phyloP scores from a whole-genome alignment of 2,329 filamentous ascomycete genomes.

The Aspergillus chevalieri region DNA sequence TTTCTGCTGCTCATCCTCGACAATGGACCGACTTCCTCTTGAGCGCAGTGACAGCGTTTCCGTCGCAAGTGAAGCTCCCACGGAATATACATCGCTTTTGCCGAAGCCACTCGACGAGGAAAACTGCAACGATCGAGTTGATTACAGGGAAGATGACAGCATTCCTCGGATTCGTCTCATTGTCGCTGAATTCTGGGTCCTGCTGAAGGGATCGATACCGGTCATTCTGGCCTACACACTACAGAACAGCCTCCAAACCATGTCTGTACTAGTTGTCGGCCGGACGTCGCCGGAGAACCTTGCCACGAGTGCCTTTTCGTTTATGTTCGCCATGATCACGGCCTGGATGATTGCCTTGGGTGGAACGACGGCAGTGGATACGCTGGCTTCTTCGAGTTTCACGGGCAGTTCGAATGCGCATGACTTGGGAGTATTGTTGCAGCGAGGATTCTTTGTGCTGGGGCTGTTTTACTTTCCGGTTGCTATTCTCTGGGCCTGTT shows the following conservation, averaged over 20 bases:
- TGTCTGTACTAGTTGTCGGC: constrained; percentile 75
- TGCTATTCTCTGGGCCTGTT: constrained; percentile 66
- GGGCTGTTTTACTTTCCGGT: constrained; percentile 67
- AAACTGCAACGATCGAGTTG: background rate
- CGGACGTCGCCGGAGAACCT: constrained; percentile 72
- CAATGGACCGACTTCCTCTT: constrained; percentile 1
- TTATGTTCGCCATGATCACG: constrained; percentile 90
- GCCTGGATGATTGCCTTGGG: constrained; percentile 82
- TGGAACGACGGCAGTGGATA: constrained; percentile 80
- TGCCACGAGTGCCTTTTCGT: constrained; percentile 76
- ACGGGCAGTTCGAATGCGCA: constrained; percentile 74
- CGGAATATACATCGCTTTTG: constrained; percentile 25
- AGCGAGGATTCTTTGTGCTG: constrained; percentile 68
- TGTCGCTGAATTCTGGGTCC: constrained; percentile 57
- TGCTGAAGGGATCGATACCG: constrained; percentile 64
- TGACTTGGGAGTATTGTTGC: constrained; percentile 70
- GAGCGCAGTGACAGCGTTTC: background rate
- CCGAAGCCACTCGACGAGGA: constrained; percentile 14
- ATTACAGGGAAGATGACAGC: constrained; percentile 30
- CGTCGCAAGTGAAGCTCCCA: constrained; percentile 2
- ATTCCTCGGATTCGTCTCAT: constrained; percentile 33
- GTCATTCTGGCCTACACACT: constrained; percentile 80
- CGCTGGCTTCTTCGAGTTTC: constrained; percentile 73
- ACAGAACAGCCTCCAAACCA: constrained; percentile 77
- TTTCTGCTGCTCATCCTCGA: background rate